phyloP scores from a whole-genome alignment of 2,329 filamentous ascomycete species.

The Monilinia vaccinii-corymbosi region DNA sequence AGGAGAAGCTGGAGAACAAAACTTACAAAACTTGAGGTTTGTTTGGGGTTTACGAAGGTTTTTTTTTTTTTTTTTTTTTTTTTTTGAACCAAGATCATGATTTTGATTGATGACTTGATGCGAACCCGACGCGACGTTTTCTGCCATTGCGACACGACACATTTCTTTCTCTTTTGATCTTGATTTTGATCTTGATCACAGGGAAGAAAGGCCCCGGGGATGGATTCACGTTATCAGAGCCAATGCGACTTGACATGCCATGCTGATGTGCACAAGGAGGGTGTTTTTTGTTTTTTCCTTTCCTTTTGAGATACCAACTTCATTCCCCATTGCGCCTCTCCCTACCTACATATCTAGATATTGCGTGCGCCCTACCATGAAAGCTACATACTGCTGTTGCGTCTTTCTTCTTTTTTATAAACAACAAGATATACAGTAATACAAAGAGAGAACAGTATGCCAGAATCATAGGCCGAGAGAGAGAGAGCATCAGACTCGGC shows the following conservation, averaged over 20 bases:
- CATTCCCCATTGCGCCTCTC: constrained; percentile 1
- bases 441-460: background rate
- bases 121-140: constrained; percentile 1
- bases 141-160: constrained; percentile 4
- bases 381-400: background rate
- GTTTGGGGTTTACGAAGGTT: too few species aligned
- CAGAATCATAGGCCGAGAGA: too few species aligned
- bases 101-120: constrained; percentile 7
- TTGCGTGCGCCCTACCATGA: background rate
- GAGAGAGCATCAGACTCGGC: background rate
- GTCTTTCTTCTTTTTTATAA: background rate
- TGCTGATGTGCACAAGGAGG: constrained; percentile 1
- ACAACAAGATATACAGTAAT: background rate
- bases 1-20: constrained; percentile 5
- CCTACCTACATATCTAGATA: too few species aligned
- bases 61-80: too few species aligned
- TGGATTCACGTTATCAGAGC: background rate
- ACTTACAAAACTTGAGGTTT: constrained; percentile 8
- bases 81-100: too few species aligned
- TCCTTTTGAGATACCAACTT: constrained; percentile 4
- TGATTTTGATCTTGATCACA: background rate
- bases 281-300: background rate
- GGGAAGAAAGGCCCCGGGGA: background rate
- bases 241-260: background rate
- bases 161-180: too few species aligned